Percentiles rank a stretch among this genome's conserved stretches.
These are phyloP conservation scores for Geum urbanum DNA, from an alignment of 306 rosid genomes.

Conservation along the genomic window DNA sequence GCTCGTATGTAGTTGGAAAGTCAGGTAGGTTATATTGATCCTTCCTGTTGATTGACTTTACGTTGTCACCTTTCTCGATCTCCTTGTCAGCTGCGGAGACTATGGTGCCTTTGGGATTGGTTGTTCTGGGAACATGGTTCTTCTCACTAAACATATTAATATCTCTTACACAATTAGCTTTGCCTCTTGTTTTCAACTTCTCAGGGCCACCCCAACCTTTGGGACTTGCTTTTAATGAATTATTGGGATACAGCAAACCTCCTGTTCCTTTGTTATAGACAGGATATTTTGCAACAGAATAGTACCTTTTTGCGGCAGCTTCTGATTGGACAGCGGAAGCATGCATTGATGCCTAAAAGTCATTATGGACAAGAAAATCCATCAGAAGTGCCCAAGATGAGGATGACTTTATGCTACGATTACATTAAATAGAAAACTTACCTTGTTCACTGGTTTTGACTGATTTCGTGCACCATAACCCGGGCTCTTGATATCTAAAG, in stretches of 20 bases:
- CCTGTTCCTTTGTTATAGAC: slow-evolving; percentile 54
- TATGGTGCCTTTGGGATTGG: slow-evolving; percentile 35
- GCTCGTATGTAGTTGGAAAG: slow-evolving; percentile 62
- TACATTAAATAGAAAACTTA: slow-evolving; percentile 13
- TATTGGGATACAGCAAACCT: slow-evolving; percentile 48
- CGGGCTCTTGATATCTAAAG: not conserved
- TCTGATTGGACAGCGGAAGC: slow-evolving; percentile 49
- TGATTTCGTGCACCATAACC: slow-evolving; percentile 42
- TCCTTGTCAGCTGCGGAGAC: slow-evolving; percentile 37
- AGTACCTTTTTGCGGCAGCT: slow-evolving; percentile 34
- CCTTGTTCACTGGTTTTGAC: slow-evolving; percentile 58
- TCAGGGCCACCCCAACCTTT: slow-evolving; percentile 59
- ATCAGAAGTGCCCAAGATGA: slow-evolving; percentile 24
- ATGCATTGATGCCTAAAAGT: slow-evolving; percentile 38
- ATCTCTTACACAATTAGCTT: slow-evolving; percentile 31
- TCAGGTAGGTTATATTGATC: slow-evolving; percentile 70
- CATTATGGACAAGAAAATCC: slow-evolving; percentile 14
- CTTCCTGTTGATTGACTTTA: slow-evolving; percentile 30
- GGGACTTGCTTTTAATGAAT: slow-evolving; percentile 38
- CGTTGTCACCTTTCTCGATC: slow-evolving; percentile 25
- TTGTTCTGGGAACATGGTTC: slow-evolving; percentile 56
- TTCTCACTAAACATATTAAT: slow-evolving; percentile 37
- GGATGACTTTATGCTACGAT: not conserved
- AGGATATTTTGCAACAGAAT: slow-evolving; percentile 45
- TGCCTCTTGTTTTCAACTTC: slow-evolving; percentile 54